Percentiles rank a stretch among this genome's conserved stretches.
These are phyloP conservation scores for Psilocybe tampanensis DNA, from an alignment of 768 basidiomycete species.

Conservation along the genomic window DNA sequence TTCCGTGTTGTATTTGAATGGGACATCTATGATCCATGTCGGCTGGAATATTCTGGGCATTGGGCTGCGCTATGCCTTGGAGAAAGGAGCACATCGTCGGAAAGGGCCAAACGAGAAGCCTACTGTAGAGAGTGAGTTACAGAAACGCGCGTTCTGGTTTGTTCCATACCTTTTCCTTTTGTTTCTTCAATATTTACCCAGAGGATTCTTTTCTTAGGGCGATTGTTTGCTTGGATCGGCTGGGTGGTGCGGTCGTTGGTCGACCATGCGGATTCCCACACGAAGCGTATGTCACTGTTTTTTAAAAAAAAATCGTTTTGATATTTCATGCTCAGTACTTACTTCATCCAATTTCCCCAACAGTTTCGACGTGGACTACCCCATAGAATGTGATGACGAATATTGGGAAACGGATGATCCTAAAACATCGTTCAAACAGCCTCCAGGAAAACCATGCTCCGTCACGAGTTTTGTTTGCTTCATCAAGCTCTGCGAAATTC, in stretches of 20 bases:
- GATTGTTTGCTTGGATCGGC: slow-evolving; percentile 53
- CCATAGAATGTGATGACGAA: slow-evolving; percentile 68
- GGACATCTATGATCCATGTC: slow-evolving; percentile 59
- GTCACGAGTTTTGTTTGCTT: slow-evolving; percentile 57
- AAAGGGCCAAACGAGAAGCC: slow-evolving; percentile 33
- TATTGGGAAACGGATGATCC: slow-evolving; percentile 71
- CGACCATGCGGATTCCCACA: slow-evolving; percentile 79
- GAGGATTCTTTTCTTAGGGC: slow-evolving; percentile 38
- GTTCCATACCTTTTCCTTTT: background rate
- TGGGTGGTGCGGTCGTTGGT: slow-evolving; percentile 57
- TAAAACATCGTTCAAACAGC: slow-evolving; percentile 67
- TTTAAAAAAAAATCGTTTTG: background rate
- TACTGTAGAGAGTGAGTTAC: slow-evolving; percentile 67
- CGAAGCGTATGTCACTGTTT: slow-evolving; percentile 58
- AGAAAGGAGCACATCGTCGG: slow-evolving; percentile 72
- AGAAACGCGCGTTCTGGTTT: slow-evolving; percentile 73
- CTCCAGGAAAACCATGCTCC: slow-evolving; percentile 57
- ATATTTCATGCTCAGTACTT: background rate
- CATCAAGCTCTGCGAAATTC: slow-evolving; percentile 63
- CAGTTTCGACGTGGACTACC: slow-evolving; percentile 76
- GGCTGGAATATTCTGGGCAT: slow-evolving; percentile 73
- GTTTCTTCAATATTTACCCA: background rate
- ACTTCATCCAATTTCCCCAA: background rate
- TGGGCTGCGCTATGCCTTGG: slow-evolving; percentile 73
- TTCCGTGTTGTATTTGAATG: slow-evolving; percentile 52